Evolutionary conservation across 495 filamentous ascomycete species (phyloP).

Genomic region (Delitschia confertaspora): DNA sequence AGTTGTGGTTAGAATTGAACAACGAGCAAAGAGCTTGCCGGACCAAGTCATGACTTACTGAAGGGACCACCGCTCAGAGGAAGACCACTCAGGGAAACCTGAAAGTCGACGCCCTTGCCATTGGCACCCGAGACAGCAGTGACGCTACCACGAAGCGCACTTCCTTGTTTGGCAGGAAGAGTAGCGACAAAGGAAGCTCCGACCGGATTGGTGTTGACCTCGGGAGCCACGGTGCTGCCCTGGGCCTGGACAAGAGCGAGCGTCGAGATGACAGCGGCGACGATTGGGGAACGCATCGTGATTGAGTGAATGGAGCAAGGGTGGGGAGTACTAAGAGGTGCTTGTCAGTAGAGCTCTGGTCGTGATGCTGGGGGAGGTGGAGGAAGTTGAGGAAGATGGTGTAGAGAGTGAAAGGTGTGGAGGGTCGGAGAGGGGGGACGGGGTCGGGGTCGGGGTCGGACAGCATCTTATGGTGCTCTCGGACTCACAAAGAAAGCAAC

Average conservation of each 20-base stretch:
- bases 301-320: constrained; percentile 9
- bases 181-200: constrained; percentile 51
- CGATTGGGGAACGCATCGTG: constrained; percentile 36
- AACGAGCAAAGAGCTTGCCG: not conserved
- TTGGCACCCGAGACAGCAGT: constrained; percentile 44
- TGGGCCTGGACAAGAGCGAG: constrained; percentile 40
- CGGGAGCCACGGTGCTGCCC: constrained; percentile 38
- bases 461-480: no score
- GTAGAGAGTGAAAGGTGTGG: no score
- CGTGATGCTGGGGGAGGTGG: no score
- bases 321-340: no score
- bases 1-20: not conserved
- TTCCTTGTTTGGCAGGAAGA: constrained; percentile 47
- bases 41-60: constrained; percentile 43
- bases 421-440: no score
- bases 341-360: no score
- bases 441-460: no score
- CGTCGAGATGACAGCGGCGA: constrained; percentile 38
- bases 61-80: constrained; percentile 60
- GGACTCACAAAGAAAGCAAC: no score
- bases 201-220: constrained; percentile 52
- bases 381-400: no score
- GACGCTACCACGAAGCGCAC: constrained; percentile 54
- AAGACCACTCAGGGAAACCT: constrained; percentile 54
- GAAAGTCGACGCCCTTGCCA: constrained; percentile 56